Evolutionary conservation across 768 basidiomycete species (phyloP), one percentile per base, ranked within the genome.

Genomic region (Suillus bovinus): DNA sequence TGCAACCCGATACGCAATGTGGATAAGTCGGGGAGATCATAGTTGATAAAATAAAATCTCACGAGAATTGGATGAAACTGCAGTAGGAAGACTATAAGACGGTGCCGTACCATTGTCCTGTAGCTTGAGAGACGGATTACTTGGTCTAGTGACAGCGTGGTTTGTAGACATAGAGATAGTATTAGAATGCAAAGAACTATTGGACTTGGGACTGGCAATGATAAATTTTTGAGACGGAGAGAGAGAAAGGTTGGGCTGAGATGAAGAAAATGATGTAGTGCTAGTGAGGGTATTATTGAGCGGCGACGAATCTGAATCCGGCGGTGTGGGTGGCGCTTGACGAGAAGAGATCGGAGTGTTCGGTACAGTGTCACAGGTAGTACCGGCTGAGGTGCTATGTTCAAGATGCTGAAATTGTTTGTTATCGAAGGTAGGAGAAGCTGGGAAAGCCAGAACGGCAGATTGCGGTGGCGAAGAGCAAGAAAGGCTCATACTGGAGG

Each of bases 61-160:
- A 75, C 72, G 65, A 72, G 69, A 70, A 64, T 71, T 66, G 67
- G 64, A 64, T 33, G 62, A 67, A 54, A 42, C 58, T 44, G 62
- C 63, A 6, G 42, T 31, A 17, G 63, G 47, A 27, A 60, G 59
- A 59, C 60, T 58, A 24, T 36, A 34, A 20, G 61, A 31, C 22
- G 64, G 59, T 65, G 63, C 63, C 24, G 56, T 66, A 64, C 64
- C 63, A 44, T 64, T 65, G 47, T 66, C 56, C 24, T 59, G 49
- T 5, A 61, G 54, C n/a, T 61, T 58, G n/a, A 66, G 64, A 22
- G 61, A 59, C 27, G 63, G n/a, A 42, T 62, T 61, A 44, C 58
- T 52, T 46, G 58, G 58, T 46, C 50, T 63, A 22, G 66, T 60
- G 60, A 59, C 27, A n/a, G 16, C 6, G 59, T 56, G 31, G 42